Evolutionary conservation across 768 basidiomycete species (phyloP), one percentile per base, ranked within the genome.

Genomic region (Nidularia sp.): DNA sequence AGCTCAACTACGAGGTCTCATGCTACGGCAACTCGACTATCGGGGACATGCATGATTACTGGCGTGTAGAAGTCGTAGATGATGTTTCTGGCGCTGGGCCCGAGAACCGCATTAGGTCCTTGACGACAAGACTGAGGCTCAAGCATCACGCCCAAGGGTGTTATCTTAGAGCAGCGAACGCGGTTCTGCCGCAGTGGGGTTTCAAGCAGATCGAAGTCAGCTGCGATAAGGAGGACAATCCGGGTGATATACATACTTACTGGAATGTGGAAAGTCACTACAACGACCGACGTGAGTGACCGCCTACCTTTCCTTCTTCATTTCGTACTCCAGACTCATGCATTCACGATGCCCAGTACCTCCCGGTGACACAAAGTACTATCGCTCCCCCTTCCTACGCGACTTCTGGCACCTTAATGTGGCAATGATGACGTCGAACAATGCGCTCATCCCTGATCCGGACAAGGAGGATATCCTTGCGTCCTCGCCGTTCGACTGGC

Each of bases 341-440:
- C 8, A 48, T 13, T 12, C 47, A 7, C 22, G 32, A 13, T 7
- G 49, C 13, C 10, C 61, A 97, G 92, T 99, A 7, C 93, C 94
- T 8, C 60, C 82, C 3, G 96, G 90, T 2, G 77, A 96, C 39
- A 78, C 80, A 54, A 94, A 90, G 62, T 81, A 85, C 52, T 97
- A 96, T 72, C 78, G 73, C 36, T 96, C 96, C 1, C 88, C 96
- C 0, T 99, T 99, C 80, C 71, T 96, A 45, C 86, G 90, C 48
- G 96, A 99, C 71, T 99, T 99, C 70, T 95, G 93, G 86, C 96
- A 99, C 66, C 82, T 99, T 52, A 99, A 99, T 63, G 93, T 99
- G 25, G 97, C 95, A 6, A 99, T 99, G 97, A 94, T 95, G 92
- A 97, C 96, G 0, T 98, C 97, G 4, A 99, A 99, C 74, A 99